Evolutionary conservation across 371 early-diverging fungal genomes (phyloP).

Genomic region (Mortierella sp.): DNA sequence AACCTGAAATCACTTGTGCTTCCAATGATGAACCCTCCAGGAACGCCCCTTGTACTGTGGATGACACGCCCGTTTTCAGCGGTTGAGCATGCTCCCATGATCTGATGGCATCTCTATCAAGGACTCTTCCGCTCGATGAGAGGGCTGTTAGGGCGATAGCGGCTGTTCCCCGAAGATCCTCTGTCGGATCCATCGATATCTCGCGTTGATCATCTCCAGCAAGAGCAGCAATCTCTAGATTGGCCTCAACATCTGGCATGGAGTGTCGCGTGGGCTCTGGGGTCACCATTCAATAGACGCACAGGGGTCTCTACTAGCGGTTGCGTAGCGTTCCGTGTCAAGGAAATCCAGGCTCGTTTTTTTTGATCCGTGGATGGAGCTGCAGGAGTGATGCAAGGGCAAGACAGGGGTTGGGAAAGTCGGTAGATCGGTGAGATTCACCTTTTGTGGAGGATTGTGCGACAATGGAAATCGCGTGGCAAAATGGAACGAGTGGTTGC

Average conservation of each 20-base stretch:
- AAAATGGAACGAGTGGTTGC: too few species aligned
- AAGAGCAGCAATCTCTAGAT: background rate
- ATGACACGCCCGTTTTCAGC: background rate
- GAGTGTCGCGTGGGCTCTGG: constrained; percentile 9
- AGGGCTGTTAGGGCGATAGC: constrained; percentile 45
- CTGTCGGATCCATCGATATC: background rate
- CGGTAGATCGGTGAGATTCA: too few species aligned
- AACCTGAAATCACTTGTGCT: background rate
- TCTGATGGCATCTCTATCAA: background rate
- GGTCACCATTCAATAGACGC: constrained; percentile 22
- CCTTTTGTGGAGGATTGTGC: too few species aligned
- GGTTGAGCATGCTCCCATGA: too few species aligned
- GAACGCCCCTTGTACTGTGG: too few species aligned
- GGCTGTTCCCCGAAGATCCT: constrained; percentile 29
- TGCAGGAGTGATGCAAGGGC: too few species aligned
- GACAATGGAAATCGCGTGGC: too few species aligned
- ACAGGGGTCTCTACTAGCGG: too few species aligned
- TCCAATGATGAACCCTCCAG: background rate
- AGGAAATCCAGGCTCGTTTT: too few species aligned
- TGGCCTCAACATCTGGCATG: constrained; percentile 14
- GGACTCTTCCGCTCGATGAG: constrained; percentile 6
- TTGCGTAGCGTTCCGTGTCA: too few species aligned
- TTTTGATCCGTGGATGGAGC: too few species aligned
- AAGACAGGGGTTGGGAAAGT: too few species aligned
- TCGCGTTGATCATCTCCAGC: background rate